Conservation (phyloP, 2,329 filamentous ascomycete species). For the Akanthomyces muscarius region DNA sequence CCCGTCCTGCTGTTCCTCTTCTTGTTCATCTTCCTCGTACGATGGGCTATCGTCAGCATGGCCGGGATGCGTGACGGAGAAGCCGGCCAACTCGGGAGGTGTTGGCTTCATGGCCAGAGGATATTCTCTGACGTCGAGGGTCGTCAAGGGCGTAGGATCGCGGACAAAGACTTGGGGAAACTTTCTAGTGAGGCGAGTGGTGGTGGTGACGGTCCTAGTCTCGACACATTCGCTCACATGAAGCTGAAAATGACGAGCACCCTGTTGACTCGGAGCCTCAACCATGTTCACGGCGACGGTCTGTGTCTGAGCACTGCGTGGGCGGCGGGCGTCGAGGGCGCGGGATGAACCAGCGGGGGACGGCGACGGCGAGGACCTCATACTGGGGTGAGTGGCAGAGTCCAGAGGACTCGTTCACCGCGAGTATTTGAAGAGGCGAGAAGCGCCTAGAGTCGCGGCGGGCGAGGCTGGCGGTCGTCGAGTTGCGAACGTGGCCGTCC, state of each 20-base stretch:
- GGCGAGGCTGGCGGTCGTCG: neutral
- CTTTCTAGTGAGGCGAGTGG: constrained; percentile 78
- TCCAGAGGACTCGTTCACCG: neutral
- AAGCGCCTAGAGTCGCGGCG: neutral
- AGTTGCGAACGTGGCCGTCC: neutral
- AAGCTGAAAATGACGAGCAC: constrained; percentile 45
- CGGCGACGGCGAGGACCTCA: constrained; percentile 36
- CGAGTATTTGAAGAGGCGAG: neutral
- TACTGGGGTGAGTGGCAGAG: constrained; percentile 20
- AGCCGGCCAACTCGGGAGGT: constrained; percentile 70
- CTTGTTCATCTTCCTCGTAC: constrained; percentile 18
- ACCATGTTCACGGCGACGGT: constrained; percentile 47
- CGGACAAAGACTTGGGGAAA: constrained; percentile 82
- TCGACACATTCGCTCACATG: constrained; percentile 62
- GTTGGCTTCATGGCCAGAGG: constrained; percentile 81
- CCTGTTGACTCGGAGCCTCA: constrained; percentile 35
- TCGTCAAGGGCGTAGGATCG: constrained; percentile 63
- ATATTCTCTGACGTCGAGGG: constrained; percentile 83
- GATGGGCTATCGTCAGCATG: neutral
- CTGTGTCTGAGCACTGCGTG: constrained; percentile 34
- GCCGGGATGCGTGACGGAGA: constrained; percentile 47
- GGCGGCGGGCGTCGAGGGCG: constrained; percentile 35
- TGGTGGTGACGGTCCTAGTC: constrained; percentile 77
- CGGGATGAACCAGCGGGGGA: constrained; percentile 27
- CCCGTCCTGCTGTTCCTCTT: constrained; percentile 26